Base-by-base conservation (phyloP, 2,329 filamentous ascomycete genomes). In the Ascomycota sp. region DNA sequence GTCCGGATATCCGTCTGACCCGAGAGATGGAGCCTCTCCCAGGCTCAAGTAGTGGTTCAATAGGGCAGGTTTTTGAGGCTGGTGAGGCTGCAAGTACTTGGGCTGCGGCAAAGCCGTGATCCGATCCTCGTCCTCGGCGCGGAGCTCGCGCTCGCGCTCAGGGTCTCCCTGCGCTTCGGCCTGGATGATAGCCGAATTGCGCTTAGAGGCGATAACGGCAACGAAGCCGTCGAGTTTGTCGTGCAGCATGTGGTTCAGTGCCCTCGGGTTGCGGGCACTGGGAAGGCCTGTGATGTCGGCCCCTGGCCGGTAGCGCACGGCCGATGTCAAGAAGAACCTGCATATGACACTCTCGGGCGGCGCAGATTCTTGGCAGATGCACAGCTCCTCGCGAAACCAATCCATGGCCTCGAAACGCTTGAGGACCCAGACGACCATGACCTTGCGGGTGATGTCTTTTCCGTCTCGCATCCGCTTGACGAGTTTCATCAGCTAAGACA, bases 391-490 rank as follows among this genome's bases (percentile, higher is more conserved):
- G 39, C 81, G 79, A 62, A 94, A 95, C 86, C 86, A 95, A 47
- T 94, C 82, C 73, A 95, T 82, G 1, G 82, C 81, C 50, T 94
- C 86, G 10, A 89, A 72, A 32, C 79, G 71, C 53, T 89, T 92
- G 39, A 94, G 60, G 5, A 85, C 74, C 86, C 86, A 95, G n/a
- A 95, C 69, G 1, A 95, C 80, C 11, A 89, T 76, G 5, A 95
- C 76, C 38, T 76, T 80, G 48, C 78, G 81, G 2, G 85, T 94
- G 27, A 93, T 81, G 22, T 86, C 85, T 51, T 93, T 93, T 29
- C 82, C 80, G 45, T 93, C 85, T 34, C 83, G 74, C 76, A 95
- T 93, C 34, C 83, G 74, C 55, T 93, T 94, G 55, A 94, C 91
- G n/a, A 95, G 60, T 40, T 92, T 81, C 15, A 94, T 63, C 3